These are phyloP conservation scores for Colletotrichum cuscutae DNA, from an alignment of 2,329 filamentous ascomycete genomes.

Conservation along the genomic window DNA sequence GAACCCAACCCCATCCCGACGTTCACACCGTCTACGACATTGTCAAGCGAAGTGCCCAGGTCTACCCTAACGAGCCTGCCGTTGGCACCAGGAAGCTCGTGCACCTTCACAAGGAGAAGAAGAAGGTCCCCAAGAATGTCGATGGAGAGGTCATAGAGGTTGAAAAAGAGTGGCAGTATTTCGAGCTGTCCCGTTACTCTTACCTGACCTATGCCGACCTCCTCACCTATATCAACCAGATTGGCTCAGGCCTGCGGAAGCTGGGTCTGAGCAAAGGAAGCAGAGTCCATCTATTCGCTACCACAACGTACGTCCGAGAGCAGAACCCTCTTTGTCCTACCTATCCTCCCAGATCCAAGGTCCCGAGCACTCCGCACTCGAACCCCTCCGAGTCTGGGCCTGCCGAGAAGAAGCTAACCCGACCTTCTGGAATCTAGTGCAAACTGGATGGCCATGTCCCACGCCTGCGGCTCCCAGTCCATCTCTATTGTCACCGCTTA, in stretches of 20 bases:
- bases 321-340: background rate
- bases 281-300: constrained; percentile 79
- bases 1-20: constrained; percentile 72
- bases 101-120: constrained; percentile 83
- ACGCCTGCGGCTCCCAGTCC: constrained; percentile 82
- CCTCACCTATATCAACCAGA: constrained; percentile 72
- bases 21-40: constrained; percentile 84
- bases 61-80: constrained; percentile 71
- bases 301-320: constrained; percentile 71
- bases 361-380: constrained; percentile 1
- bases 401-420: constrained; percentile 20
- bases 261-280: constrained; percentile 56
- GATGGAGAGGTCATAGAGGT: constrained; percentile 83
- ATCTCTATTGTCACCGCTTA: constrained; percentile 95
- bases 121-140: constrained; percentile 89
- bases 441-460: constrained; percentile 86
- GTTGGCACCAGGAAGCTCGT: constrained; percentile 80
- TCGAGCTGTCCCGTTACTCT: constrained; percentile 81
- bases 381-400: background rate
- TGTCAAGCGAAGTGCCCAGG: constrained; percentile 73
- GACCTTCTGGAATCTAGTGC: constrained; percentile 58
- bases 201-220: constrained; percentile 86
- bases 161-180: constrained; percentile 92
- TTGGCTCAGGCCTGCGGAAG: constrained; percentile 79
- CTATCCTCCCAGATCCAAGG: background rate